Conservation (phyloP, 768 basidiomycete species). For the Termitomyces sp. region DNA sequence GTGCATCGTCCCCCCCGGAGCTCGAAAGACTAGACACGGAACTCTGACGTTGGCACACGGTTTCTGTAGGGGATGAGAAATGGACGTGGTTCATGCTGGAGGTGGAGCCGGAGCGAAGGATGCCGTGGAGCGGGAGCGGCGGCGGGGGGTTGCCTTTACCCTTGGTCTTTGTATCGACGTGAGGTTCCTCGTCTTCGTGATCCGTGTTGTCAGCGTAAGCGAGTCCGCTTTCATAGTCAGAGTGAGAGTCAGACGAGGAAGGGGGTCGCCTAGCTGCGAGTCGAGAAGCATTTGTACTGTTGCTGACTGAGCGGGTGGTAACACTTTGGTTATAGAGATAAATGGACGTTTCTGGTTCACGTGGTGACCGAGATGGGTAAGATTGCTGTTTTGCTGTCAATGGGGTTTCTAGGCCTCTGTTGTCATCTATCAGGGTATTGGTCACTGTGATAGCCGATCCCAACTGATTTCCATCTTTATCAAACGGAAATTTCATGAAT, state of each 20-base stretch:
- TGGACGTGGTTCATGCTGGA: conserved; percentile 16
- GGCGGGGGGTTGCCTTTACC: conserved; percentile 19
- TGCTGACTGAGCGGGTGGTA: neutral
- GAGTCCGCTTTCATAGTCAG: conserved; percentile 36
- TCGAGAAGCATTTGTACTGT: neutral
- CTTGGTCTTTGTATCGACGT: conserved; percentile 15
- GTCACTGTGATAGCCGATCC: conserved; percentile 15
- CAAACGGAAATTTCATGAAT: conserved; percentile 50
- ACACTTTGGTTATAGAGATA: neutral
- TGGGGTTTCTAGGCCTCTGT: conserved; percentile 9
- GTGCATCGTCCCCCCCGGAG: conserved; percentile 4
- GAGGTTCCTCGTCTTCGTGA: conserved; percentile 30
- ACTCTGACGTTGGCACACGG: conserved; percentile 2
- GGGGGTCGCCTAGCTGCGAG: neutral
- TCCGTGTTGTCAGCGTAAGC: conserved; percentile 48
- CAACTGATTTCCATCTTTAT: conserved; percentile 42
- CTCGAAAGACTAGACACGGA: conserved; percentile 12
- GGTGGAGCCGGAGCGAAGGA: conserved; percentile 21
- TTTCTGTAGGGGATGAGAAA: conserved; percentile 14
- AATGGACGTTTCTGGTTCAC: neutral
- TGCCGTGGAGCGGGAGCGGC: conserved; percentile 14
- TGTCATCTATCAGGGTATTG: conserved; percentile 3
- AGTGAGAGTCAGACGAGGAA: conserved; percentile 29
- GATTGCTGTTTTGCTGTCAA: conserved; percentile 13
- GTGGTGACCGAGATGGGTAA: neutral